Base-by-base conservation (phyloP, 2,329 filamentous ascomycete species). In the Penicillium sumatraense region DNA sequence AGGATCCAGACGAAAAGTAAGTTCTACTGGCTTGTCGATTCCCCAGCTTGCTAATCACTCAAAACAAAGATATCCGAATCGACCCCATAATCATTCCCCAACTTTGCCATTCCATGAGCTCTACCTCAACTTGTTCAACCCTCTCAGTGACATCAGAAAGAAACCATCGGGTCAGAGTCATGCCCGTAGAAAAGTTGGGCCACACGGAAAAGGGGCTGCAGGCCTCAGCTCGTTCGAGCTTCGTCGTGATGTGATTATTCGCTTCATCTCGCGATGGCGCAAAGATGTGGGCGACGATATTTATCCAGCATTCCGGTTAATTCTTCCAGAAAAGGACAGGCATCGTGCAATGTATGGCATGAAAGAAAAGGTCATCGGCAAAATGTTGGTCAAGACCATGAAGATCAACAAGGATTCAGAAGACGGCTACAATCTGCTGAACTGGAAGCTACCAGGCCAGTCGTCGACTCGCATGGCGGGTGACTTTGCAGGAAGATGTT, bases 281-380 rank as follows among this genome's bases (percentile, higher is more conserved):
- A 86, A 86, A 53, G 88, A 96, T 58, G 93, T 97, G 20, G 95
- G 95, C 23, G 80, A 91, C 64, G 95, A 99, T 73, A 90, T 99
- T 66, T 98, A 95, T 69, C 95, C 95, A 0, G 93, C 91, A 1
- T 84, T 99, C 73, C 87, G 95, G 18, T 83, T 99, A 44, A 96
- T 98, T 54, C 81, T 97, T 3, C 93, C 93, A 0, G 91, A 96
- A 67, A 96, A 96, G 70, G 95, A 99, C 69, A 86, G 92, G 35
- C 92, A 98, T 67, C 86, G 95, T 45, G 89, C 89, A 16, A 92
- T 96, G 80, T 99, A 98, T 68, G 91, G 93, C 1, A 80, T 99
- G 36, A 98, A 98, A 70, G 95, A 99, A 78, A 93, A 89, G 70
- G 85, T 88, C 5, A 92, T 99, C 56, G 93, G 89, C 9, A 96